These are phyloP conservation scores for Jamesozyma hellenica DNA, from an alignment of 805 yeast species.

Conservation along the genomic window DNA sequence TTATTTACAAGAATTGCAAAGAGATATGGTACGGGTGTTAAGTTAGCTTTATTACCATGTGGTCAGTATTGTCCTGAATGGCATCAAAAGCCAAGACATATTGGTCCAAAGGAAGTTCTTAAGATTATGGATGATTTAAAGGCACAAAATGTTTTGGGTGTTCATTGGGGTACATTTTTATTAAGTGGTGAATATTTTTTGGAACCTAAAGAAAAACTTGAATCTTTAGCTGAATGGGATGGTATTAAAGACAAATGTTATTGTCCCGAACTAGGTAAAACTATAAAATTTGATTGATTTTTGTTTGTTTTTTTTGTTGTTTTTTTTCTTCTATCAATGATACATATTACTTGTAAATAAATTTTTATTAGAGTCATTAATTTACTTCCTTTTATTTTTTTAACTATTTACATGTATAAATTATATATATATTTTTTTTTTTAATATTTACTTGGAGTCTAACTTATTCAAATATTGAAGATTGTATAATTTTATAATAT, in stretches of 20 bases:
- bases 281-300: constrained; percentile 37
- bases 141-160: constrained; percentile 63
- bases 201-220: constrained; percentile 64
- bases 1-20: constrained; percentile 58
- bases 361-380: no score
- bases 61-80: constrained; percentile 93
- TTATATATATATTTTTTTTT: no score
- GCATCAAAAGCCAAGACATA: constrained; percentile 88
- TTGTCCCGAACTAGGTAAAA: constrained; percentile 70
- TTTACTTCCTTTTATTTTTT: no score
- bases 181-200: constrained; percentile 78
- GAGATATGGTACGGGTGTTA: constrained; percentile 48
- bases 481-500: constrained; percentile 46
- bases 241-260: constrained; percentile 31
- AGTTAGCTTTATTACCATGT: constrained; percentile 72
- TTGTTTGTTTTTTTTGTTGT: no score
- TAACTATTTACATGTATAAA: not conserved
- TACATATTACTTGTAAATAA: not conserved
- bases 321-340: no score
- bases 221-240: constrained; percentile 36
- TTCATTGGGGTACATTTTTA: constrained; percentile 95
- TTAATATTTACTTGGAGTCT: no score
- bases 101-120: constrained; percentile 68
- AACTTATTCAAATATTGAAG: constrained; percentile 1
- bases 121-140: constrained; percentile 54